Percentiles rank a stretch among this genome's conserved stretches.
Evolutionary conservation across 1,139 yeast species (phyloP).

Genomic region (Magnusiomyces suaveolens): DNA sequence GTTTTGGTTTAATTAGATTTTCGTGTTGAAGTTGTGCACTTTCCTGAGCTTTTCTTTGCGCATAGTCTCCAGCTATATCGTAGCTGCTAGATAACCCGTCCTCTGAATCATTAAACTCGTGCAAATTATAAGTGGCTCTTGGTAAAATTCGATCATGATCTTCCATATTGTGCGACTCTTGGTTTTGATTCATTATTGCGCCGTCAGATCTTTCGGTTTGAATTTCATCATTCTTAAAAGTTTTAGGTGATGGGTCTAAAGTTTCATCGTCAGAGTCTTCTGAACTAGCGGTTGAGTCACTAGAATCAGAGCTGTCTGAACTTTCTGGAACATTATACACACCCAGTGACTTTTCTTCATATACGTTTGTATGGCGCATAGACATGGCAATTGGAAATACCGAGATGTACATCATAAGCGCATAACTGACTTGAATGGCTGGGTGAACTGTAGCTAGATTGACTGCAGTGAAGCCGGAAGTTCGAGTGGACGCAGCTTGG

Average conservation of each 20-base stretch:
- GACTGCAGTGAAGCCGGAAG: conserved; percentile 78
- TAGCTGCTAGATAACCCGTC: background rate
- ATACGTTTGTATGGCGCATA: conserved; percentile 90
- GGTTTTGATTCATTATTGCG: no score
- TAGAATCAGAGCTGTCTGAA: conserved; percentile 22
- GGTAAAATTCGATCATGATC: conserved; percentile 21
- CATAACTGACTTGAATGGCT: conserved; percentile 83
- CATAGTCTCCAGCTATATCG: background rate
- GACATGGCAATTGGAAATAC: conserved; percentile 93
- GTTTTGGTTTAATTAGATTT: background rate
- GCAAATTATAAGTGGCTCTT: background rate
- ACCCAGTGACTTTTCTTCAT: conserved; percentile 95
- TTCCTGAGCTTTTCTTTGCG: background rate
- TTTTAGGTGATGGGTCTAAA: no score
- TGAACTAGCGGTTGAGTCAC: no score
- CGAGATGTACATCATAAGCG: conserved; percentile 96
- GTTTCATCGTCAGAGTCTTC: no score
- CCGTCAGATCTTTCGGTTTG: no score
- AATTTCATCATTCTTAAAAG: no score
- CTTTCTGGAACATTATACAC: conserved; percentile 48
- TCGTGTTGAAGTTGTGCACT: background rate
- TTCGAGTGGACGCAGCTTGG: conserved; percentile 87
- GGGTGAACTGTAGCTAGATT: conserved; percentile 67
- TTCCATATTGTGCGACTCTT: background rate
- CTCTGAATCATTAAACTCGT: background rate